phyloP scores from a whole-genome alignment of 2,329 filamentous ascomycete species.

The Bipolaris sorokiniana region DNA sequence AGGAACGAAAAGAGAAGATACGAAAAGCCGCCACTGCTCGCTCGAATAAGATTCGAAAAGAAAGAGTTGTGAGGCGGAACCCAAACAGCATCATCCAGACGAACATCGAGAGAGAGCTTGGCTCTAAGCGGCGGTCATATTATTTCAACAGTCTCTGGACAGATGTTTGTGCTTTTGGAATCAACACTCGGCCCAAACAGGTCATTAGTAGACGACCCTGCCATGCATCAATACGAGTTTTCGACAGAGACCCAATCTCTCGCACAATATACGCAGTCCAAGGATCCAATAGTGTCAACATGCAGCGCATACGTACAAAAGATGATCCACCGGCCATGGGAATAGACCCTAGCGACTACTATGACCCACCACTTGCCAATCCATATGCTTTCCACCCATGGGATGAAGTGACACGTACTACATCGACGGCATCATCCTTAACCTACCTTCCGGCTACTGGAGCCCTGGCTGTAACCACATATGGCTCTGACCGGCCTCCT shows the following conservation, averaged over 20 bases:
- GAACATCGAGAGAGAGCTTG: slow-evolving; percentile 39
- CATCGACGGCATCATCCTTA: slow-evolving; percentile 41
- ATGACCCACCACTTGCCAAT: slow-evolving; percentile 4
- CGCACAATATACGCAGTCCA: slow-evolving; percentile 34
- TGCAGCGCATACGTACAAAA: slow-evolving; percentile 14
- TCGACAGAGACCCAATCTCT: slow-evolving; percentile 35
- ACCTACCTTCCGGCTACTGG: slow-evolving; percentile 36
- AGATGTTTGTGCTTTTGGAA: slow-evolving; percentile 31
- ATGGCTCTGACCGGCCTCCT: slow-evolving; percentile 38
- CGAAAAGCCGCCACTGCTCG: slow-evolving; percentile 17
- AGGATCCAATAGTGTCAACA: slow-evolving; percentile 31
- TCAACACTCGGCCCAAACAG: slow-evolving; percentile 11
- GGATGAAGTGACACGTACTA: slow-evolving; percentile 32
- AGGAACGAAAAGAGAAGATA: slow-evolving; percentile 34
- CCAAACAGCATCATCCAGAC: slow-evolving; percentile 24
- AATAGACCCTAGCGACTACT: slow-evolving; percentile 4
- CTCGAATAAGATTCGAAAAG: slow-evolving; percentile 23
- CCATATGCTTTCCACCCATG: slow-evolving; percentile 29
- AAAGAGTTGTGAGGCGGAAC: slow-evolving; percentile 34
- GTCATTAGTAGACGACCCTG: slow-evolving; percentile 15
- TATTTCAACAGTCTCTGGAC: slow-evolving; percentile 35
- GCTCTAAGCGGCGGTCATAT: slow-evolving; percentile 22
- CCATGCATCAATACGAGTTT: slow-evolving; percentile 26
- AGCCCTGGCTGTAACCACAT: slow-evolving; percentile 39
- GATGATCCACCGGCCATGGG: slow-evolving; percentile 8